Evolutionary conservation across 768 basidiomycete species (phyloP).

Genomic region (Mycena galopus): DNA sequence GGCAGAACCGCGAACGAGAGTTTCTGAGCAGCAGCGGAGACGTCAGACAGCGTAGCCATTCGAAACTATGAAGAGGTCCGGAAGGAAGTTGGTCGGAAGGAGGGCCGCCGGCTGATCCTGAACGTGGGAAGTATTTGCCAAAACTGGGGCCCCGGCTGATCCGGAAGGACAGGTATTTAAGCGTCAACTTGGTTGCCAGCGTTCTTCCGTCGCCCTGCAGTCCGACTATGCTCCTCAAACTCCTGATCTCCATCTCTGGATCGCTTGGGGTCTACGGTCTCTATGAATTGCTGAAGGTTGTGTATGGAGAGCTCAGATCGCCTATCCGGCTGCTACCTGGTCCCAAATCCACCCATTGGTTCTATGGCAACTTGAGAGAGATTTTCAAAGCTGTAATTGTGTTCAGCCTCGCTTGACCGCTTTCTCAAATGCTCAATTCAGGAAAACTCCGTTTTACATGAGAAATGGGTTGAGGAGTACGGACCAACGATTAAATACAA

Average conservation of each 20-base stretch:
- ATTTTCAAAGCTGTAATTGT: conserved; percentile 42
- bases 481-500: conserved; percentile 61
- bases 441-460: conserved; percentile 46
- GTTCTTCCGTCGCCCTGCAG: no score
- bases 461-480: conserved; percentile 64
- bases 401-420: no score
- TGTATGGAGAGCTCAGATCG: conserved; percentile 36
- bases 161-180: neutral
- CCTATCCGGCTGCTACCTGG: conserved; percentile 52
- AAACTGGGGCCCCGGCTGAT: neutral
- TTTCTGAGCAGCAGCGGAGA: conserved; percentile 16
- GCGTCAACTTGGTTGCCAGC: neutral
- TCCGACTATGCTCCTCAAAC: conserved; percentile 10
- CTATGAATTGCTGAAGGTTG: conserved; percentile 32
- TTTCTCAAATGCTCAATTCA: conserved; percentile 12
- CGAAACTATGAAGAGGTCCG: neutral
- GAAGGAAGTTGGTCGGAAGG: neutral
- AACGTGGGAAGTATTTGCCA: neutral
- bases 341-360: conserved; percentile 46
- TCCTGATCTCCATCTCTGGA: conserved; percentile 17
- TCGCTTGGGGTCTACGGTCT: conserved; percentile 26
- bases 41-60: conserved; percentile 42
- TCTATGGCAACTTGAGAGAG: conserved; percentile 50
- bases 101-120: neutral
- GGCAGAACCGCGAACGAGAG: conserved; percentile 25